phyloP scores from a whole-genome alignment of 768 basidiomycete species.

The Polyporus arcularius region DNA sequence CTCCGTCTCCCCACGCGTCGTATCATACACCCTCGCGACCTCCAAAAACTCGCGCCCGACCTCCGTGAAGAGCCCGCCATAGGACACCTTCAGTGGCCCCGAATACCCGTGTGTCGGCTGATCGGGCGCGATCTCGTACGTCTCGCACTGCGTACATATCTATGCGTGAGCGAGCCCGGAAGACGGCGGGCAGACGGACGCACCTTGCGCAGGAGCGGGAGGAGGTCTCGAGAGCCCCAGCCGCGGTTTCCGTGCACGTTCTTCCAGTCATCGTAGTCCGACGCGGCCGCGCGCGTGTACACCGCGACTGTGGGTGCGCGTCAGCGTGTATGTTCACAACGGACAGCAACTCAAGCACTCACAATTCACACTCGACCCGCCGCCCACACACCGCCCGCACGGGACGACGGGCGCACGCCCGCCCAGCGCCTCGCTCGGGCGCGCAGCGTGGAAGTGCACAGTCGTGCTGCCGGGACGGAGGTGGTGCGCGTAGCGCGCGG shows the following conservation, averaged over 20 bases:
- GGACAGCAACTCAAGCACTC: background rate
- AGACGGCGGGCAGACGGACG: slow-evolving; percentile 17
- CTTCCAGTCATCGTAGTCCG: slow-evolving; percentile 71
- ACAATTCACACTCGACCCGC: slow-evolving; percentile 68
- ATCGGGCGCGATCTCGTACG: slow-evolving; percentile 34
- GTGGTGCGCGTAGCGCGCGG: slow-evolving; percentile 50
- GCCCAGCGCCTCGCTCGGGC: slow-evolving; percentile 43
- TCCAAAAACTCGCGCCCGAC: slow-evolving; percentile 29
- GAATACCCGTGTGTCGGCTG: slow-evolving; percentile 44
- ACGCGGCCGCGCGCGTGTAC: slow-evolving; percentile 61
- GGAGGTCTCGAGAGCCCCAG: slow-evolving; percentile 60
- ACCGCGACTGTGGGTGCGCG: slow-evolving; percentile 35
- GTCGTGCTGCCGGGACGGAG: slow-evolving; percentile 41
- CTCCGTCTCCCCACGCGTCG: slow-evolving; percentile 17
- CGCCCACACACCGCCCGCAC: slow-evolving; percentile 55
- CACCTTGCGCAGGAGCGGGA: slow-evolving; percentile 63
- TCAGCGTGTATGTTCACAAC: background rate
- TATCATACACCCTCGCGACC: slow-evolving; percentile 26
- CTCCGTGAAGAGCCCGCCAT: slow-evolving; percentile 27
- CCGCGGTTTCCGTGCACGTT: slow-evolving; percentile 51
- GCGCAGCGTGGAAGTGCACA: slow-evolving; percentile 42
- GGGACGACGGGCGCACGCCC: slow-evolving; percentile 48
- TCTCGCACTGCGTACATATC: slow-evolving; percentile 40
- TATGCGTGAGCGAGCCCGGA: slow-evolving; percentile 15
- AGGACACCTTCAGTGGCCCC: slow-evolving; percentile 45